These are phyloP conservation scores for Yamadazyma spencermartinsiae DNA, from an alignment of 1,139 yeast species.

Conservation along the genomic window DNA sequence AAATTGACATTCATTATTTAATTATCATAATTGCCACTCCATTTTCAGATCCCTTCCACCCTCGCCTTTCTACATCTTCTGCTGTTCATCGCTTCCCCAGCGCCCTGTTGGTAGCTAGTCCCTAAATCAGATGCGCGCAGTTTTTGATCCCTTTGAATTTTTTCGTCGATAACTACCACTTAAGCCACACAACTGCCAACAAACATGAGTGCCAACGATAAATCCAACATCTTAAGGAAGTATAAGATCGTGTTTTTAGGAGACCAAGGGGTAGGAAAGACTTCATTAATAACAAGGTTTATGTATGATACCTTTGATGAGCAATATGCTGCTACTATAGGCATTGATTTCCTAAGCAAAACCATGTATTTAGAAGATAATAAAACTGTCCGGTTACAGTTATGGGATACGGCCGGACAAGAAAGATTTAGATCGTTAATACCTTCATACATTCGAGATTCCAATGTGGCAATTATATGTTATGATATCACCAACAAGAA, in stretches of 20 bases:
- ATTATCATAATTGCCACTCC: neutral
- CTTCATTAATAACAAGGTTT: constrained; percentile 90
- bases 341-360: constrained; percentile 91
- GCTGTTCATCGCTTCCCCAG: neutral
- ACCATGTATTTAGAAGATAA: constrained; percentile 62
- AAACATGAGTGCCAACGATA: constrained; percentile 13
- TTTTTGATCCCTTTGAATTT: neutral
- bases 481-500: constrained; percentile 88
- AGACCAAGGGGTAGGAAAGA: constrained; percentile 97
- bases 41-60: too few species aligned
- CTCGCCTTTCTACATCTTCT: constrained; percentile 1
- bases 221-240: constrained; percentile 47
- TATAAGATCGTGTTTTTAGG: constrained; percentile 93
- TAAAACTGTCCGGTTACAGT: constrained; percentile 50
- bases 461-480: constrained; percentile 95
- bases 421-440: constrained; percentile 58
- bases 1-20: too few species aligned
- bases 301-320: constrained; percentile 99
- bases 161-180: constrained; percentile 1
- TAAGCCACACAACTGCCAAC: too few species aligned
- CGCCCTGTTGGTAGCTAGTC: too few species aligned
- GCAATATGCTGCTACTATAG: constrained; percentile 93
- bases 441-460: constrained; percentile 92
- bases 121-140: neutral
- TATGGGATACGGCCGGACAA: constrained; percentile 67